Percentiles rank a stretch among this genome's conserved stretches.
Evolutionary conservation across 2,329 filamentous ascomycete genomes (phyloP).

Genomic region (Lizonia empirigonia): DNA sequence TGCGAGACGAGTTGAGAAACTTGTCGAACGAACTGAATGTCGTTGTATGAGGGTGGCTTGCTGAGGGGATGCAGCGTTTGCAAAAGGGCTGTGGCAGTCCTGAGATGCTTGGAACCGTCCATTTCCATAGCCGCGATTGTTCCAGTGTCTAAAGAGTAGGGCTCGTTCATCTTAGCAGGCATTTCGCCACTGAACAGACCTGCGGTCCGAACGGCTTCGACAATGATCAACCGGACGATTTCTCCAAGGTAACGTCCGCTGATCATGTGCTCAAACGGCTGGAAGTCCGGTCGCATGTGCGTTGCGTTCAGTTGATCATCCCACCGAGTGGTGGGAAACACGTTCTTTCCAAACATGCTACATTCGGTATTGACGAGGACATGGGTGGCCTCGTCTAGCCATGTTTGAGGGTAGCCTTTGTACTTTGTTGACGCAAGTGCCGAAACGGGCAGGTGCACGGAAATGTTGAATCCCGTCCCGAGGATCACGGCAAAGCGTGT

Average conservation of each 20-base stretch:
- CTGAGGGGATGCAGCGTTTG: conserved; percentile 58
- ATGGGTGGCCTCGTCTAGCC: conserved; percentile 62
- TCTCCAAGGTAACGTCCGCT: conserved; percentile 69
- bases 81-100: conserved; percentile 53
- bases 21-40: conserved; percentile 61
- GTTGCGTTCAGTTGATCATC: conserved; percentile 64
- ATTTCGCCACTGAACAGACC: conserved; percentile 63
- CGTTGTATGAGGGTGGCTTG: conserved; percentile 53
- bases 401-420: conserved; percentile 59
- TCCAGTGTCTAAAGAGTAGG: conserved; percentile 65
- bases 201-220: conserved; percentile 63
- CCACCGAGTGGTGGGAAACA: conserved; percentile 65
- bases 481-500: conserved; percentile 68
- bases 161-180: conserved; percentile 60
- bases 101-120: conserved; percentile 49
- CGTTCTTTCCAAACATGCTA: conserved; percentile 67
- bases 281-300: conserved; percentile 65
- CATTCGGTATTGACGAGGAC: conserved; percentile 70
- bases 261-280: conserved; percentile 68
- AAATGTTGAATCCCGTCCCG: conserved; percentile 68
- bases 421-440: conserved; percentile 63
- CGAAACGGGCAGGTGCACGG: conserved; percentile 64
- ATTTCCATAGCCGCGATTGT: conserved; percentile 64
- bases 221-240: conserved; percentile 64
- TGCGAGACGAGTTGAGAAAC: conserved; percentile 61